These are phyloP conservation scores for Penicillium sp. DNA, from an alignment of 2,329 filamentous ascomycete species.

Conservation along the genomic window DNA sequence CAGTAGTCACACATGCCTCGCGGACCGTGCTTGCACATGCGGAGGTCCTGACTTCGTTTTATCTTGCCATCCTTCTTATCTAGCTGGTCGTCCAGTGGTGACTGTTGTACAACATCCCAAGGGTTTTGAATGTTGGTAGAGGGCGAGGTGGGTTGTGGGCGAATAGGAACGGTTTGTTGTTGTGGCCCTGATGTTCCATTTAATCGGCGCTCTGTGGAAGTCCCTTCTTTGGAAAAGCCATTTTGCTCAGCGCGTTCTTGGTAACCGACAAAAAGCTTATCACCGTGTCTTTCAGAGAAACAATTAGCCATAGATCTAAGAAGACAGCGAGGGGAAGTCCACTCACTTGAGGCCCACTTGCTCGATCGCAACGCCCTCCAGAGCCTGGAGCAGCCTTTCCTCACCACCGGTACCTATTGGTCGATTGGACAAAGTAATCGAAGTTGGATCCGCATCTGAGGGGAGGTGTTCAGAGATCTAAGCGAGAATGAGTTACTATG, in stretches of 20 bases:
- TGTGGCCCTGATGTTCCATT: constrained; percentile 34
- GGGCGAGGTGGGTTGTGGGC: constrained; percentile 53
- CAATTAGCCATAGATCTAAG: constrained; percentile 10
- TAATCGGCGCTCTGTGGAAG: constrained; percentile 29
- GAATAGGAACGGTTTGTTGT: constrained; percentile 58
- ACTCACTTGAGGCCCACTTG: constrained; percentile 54
- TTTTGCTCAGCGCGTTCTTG: constrained; percentile 53
- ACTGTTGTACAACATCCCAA: constrained; percentile 89
- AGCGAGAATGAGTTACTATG: background rate
- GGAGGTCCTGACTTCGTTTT: constrained; percentile 61
- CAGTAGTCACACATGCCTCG: constrained; percentile 99
- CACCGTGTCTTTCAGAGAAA: constrained; percentile 63
- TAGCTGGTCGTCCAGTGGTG: constrained; percentile 74
- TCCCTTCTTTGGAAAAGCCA: constrained; percentile 33
- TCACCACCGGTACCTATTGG: constrained; percentile 53
- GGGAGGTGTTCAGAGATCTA: constrained; percentile 58
- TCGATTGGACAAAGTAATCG: constrained; percentile 55
- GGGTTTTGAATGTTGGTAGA: constrained; percentile 69
- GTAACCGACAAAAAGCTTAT: constrained; percentile 84
- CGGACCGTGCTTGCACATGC: constrained; percentile 91
- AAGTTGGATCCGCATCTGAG: constrained; percentile 48
- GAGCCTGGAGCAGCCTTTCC: constrained; percentile 47
- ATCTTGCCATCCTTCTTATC: constrained; percentile 92
- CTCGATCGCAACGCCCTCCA: constrained; percentile 52
- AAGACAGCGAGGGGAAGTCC: background rate